phyloP scores from a whole-genome alignment of 1,139 yeast species.

The Arxiozyma heterogenica region DNA sequence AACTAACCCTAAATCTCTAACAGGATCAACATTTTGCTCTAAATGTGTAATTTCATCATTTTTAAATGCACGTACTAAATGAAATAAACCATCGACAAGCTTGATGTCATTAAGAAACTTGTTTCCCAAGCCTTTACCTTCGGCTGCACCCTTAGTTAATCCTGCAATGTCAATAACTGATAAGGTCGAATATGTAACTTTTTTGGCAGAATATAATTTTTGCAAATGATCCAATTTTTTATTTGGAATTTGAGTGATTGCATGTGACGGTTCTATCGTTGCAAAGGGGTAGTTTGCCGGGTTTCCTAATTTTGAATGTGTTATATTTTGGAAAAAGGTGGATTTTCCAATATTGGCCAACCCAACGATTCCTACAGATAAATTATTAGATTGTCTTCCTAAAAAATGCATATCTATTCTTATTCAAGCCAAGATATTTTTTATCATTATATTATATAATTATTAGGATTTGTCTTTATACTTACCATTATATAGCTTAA shows the following conservation, averaged over 20 bases:
- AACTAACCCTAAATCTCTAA: slow-evolving; percentile 57
- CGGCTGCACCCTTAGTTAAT: slow-evolving; percentile 59
- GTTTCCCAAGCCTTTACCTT: slow-evolving; percentile 72
- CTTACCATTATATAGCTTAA: neutral
- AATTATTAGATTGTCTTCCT: slow-evolving; percentile 25
- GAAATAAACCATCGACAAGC: slow-evolving; percentile 66
- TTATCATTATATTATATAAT: neutral
- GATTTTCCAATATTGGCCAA: slow-evolving; percentile 73
- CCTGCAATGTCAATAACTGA: slow-evolving; percentile 71
- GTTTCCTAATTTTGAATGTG: slow-evolving; percentile 59
- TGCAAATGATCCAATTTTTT: slow-evolving; percentile 39
- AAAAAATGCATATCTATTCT: slow-evolving; percentile 9
- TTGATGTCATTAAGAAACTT: slow-evolving; percentile 63
- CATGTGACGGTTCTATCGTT: slow-evolving; percentile 66
- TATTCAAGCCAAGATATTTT: neutral
- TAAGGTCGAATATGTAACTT: slow-evolving; percentile 46
- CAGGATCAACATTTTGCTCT: slow-evolving; percentile 55
- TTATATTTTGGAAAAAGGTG: slow-evolving; percentile 59
- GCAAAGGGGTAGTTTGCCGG: slow-evolving; percentile 80
- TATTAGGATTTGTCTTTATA: neutral
- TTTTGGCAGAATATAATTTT: slow-evolving; percentile 41
- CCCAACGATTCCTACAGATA: slow-evolving; percentile 50
- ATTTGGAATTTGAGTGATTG: slow-evolving; percentile 50
- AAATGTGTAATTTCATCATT: slow-evolving; percentile 66
- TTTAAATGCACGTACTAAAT: slow-evolving; percentile 57